Evolutionary conservation across 2,329 filamentous ascomycete species (phyloP).

Genomic region (Mycocentrospora acerina): DNA sequence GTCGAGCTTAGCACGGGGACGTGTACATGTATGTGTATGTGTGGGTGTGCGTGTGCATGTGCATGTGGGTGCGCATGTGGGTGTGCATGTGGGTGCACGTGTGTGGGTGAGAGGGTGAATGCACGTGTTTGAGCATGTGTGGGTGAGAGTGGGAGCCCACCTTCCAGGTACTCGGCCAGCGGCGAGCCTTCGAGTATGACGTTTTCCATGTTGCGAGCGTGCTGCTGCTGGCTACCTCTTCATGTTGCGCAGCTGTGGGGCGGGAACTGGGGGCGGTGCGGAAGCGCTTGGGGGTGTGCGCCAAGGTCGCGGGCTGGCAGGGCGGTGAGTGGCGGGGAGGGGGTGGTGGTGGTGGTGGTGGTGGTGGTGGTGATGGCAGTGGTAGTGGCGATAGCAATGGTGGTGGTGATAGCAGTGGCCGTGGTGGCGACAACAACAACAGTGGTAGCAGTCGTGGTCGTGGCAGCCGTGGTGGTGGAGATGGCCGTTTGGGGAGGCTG

Average conservation of each 20-base stretch:
- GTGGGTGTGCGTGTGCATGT: conserved; percentile 8
- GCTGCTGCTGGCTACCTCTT: conserved; percentile 12
- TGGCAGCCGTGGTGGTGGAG: too few relatives aligned
- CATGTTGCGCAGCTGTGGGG: conserved; percentile 27
- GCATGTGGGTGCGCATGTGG: conserved; percentile 1
- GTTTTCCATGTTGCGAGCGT: conserved; percentile 73
- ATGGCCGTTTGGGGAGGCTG: too few relatives aligned
- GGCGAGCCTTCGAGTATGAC: conserved; percentile 85
- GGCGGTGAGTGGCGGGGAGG: conserved; percentile 5
- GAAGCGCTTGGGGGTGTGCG: conserved; percentile 17
- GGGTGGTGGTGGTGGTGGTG: neutral
- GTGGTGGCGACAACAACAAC: too few relatives aligned
- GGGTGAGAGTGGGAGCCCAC: conserved; percentile 54
- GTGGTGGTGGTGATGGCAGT: too few relatives aligned
- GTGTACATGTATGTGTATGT: too few relatives aligned
- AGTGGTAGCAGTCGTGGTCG: too few relatives aligned
- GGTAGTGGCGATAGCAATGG: too few relatives aligned
- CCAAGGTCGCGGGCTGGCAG: conserved; percentile 7
- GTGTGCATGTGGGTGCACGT: too few relatives aligned
- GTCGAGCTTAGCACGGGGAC: conserved; percentile 24
- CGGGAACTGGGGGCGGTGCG: conserved; percentile 9
- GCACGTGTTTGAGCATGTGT: neutral
- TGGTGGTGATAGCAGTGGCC: too few relatives aligned
- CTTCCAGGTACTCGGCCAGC: conserved; percentile 85
- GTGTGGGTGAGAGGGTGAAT: neutral